Percentiles rank a stretch among this genome's conserved stretches.
Conservation (phyloP, 345 rosid species). For the Salix koriyanagi region DNA sequence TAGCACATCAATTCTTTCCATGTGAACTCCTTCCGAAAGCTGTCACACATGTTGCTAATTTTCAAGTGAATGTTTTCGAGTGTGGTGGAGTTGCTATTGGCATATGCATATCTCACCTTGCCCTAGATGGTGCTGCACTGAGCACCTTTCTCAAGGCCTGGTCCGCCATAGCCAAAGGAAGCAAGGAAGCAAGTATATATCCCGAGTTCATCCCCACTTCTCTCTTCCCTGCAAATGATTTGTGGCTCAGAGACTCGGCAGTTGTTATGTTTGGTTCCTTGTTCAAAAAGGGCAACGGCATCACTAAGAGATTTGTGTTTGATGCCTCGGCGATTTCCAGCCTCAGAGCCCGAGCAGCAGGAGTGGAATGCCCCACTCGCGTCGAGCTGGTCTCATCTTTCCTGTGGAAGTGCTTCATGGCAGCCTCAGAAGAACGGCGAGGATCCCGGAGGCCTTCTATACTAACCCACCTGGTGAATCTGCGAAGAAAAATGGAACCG, state of each 20-base stretch:
- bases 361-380: slow-evolving; percentile 16
- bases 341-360: slow-evolving; percentile 1
- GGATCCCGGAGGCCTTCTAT: slow-evolving; percentile 22
- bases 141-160: slow-evolving; percentile 11
- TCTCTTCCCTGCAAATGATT: slow-evolving; percentile 36
- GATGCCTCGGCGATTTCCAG: neutral
- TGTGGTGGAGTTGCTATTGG: slow-evolving; percentile 18
- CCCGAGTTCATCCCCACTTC: slow-evolving; percentile 24
- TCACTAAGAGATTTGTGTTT: slow-evolving; percentile 18
- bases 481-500: slow-evolving; percentile 31
- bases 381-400: slow-evolving; percentile 17
- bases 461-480: slow-evolving; percentile 32
- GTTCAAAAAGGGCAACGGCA: slow-evolving; percentile 28
- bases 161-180: slow-evolving; percentile 3
- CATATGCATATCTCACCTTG: slow-evolving; percentile 17
- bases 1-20: slow-evolving; percentile 1
- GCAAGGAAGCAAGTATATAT: neutral
- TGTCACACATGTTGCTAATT: slow-evolving; percentile 25
- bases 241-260: slow-evolving; percentile 28
- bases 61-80: slow-evolving; percentile 12
- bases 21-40: neutral
- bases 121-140: slow-evolving; percentile 16
- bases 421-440: slow-evolving; percentile 12
- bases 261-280: slow-evolving; percentile 29
- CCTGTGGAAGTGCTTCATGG: slow-evolving; percentile 24